Evolutionary conservation across 441 rosid genomes (phyloP).

Genomic region (Croton setiger): DNA sequence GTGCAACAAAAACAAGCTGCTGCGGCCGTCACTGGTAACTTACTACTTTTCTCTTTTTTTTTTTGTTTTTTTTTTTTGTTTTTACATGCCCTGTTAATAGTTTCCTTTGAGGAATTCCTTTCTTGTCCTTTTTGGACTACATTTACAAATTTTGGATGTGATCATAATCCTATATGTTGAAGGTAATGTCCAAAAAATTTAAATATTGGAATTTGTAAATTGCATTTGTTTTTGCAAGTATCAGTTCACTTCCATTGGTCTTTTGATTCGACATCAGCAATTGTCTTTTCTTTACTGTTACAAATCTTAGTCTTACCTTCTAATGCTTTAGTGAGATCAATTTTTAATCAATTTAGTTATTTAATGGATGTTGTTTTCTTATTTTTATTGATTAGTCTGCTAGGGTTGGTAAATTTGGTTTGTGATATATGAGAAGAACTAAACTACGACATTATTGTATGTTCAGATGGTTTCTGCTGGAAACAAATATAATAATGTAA

Average conservation of each 20-base stretch:
- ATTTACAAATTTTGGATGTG: not conserved
- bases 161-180: too few species aligned
- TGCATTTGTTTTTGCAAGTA: too few species aligned
- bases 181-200: too few species aligned
- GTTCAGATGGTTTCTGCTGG: too few species aligned
- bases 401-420: too few species aligned
- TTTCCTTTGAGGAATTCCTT: not conserved
- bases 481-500: too few species aligned
- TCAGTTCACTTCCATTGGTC: not conserved
- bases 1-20: constrained; percentile 78
- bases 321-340: constrained; percentile 7
- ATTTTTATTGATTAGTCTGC: too few species aligned
- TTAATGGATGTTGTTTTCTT: too few species aligned
- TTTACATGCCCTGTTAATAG: not conserved
- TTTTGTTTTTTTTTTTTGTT: too few species aligned
- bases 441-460: too few species aligned
- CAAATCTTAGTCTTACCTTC: not conserved
- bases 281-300: not conserved
- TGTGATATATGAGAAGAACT: too few species aligned
- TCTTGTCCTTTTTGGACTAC: not conserved
- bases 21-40: constrained; percentile 58
- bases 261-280: not conserved
- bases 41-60: constrained; percentile 9
- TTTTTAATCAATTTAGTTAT: not conserved
- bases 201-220: too few species aligned